phyloP scores from a whole-genome alignment of 1,284 basidiomycete genomes.

The Ceratobasidium sp. region DNA sequence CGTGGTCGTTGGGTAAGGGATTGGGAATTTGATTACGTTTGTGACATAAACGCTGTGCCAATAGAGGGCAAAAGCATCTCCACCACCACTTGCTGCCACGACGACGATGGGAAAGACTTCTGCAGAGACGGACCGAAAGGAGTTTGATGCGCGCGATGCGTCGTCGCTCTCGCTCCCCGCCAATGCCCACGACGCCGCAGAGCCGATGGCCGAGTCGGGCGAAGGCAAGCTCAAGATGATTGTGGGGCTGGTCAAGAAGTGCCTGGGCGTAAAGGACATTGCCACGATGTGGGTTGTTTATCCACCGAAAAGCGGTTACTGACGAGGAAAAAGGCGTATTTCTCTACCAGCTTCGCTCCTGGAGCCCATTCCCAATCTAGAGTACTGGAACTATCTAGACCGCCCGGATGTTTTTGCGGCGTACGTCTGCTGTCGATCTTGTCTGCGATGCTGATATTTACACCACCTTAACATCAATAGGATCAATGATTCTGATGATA shows the following conservation, averaged over 20 bases:
- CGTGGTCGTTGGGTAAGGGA: constrained; percentile 5
- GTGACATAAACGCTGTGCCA: constrained; percentile 35
- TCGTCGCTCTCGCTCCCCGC: constrained; percentile 29
- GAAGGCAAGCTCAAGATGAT: constrained; percentile 92
- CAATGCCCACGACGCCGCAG: constrained; percentile 14
- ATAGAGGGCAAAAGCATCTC: not conserved
- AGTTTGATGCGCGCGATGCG: constrained; percentile 31
- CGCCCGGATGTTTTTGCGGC: constrained; percentile 90
- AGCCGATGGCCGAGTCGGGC: constrained; percentile 25
- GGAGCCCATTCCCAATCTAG: constrained; percentile 91
- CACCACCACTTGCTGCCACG: constrained; percentile 16
- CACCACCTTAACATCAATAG: constrained; percentile 49
- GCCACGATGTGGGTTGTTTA: constrained; percentile 76
- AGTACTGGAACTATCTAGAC: constrained; percentile 96
- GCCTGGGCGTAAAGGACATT: constrained; percentile 87
- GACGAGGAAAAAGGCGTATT: constrained; percentile 65
- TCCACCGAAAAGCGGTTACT: not conserved
- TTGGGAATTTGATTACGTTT: constrained; percentile 36
- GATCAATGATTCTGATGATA: constrained; percentile 89
- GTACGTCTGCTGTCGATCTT: constrained; percentile 57
- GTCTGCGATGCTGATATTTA: not conserved
- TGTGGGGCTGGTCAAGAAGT: constrained; percentile 84
- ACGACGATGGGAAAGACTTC: constrained; percentile 29
- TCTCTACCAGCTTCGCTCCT: constrained; percentile 88
- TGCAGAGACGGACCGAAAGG: constrained; percentile 12